Percentiles rank a stretch among this genome's conserved stretches.
phyloP scores from a whole-genome alignment of 345 rosid species.

The Arabis alpina region DNA sequence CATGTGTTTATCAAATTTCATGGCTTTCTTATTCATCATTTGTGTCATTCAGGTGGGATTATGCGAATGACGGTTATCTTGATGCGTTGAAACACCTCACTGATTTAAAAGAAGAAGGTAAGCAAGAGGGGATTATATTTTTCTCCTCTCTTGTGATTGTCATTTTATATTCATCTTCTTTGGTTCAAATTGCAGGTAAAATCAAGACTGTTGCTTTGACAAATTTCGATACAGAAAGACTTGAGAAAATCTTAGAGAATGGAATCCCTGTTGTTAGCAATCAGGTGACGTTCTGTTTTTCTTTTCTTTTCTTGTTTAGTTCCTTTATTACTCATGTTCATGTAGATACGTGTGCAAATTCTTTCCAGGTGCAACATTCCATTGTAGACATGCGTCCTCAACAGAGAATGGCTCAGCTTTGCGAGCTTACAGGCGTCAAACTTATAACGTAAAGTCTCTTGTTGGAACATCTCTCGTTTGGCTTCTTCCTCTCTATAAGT shows the following conservation, averaged over 20 bases:
- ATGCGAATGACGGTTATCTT: constrained; percentile 83
- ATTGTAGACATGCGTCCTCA: constrained; percentile 97
- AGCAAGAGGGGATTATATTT: background rate
- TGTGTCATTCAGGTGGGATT: constrained; percentile 75
- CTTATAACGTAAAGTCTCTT: constrained; percentile 72
- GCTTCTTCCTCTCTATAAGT: background rate
- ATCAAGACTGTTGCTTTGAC: constrained; percentile 94
- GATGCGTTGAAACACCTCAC: constrained; percentile 88
- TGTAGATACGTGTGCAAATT: constrained; percentile 18
- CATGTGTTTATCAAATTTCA: background rate
- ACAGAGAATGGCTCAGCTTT: constrained; percentile 94
- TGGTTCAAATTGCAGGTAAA: constrained; percentile 62
- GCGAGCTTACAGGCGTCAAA: constrained; percentile 88
- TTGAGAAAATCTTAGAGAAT: constrained; percentile 80
- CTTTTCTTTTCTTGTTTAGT: background rate
- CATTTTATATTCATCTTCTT: constrained; percentile 19
- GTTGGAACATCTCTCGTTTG: constrained; percentile 14
- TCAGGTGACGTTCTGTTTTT: constrained; percentile 56
- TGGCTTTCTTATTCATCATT: no score
- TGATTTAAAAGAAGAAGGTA: constrained; percentile 92
- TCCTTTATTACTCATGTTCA: constrained; percentile 15
- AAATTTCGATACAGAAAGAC: constrained; percentile 88
- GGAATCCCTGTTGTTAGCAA: constrained; percentile 95
- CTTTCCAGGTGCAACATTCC: constrained; percentile 88
- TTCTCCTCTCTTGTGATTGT: constrained; percentile 25